Conservation (phyloP, 768 basidiomycete genomes). For the Sarcodon aspratus region DNA sequence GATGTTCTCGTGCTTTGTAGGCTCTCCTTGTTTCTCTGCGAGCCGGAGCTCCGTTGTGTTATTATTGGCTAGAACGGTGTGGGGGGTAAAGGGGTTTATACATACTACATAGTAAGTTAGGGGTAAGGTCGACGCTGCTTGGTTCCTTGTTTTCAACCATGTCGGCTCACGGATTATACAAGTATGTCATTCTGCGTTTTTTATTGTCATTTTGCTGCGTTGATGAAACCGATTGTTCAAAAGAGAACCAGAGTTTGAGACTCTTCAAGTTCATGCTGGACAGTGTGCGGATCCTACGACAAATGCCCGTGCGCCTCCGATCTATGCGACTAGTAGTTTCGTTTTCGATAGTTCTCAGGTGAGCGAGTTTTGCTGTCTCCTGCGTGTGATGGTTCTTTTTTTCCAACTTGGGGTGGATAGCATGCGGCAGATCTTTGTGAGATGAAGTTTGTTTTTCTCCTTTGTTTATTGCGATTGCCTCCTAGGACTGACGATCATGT, state of each 20-base stretch:
- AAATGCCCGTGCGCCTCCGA: conserved; percentile 67
- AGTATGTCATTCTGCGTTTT: too few relatives aligned
- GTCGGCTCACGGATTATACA: too few relatives aligned
- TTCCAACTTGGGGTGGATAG: conserved; percentile 18
- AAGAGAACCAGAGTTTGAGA: conserved; percentile 61
- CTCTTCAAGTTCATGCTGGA: conserved; percentile 71
- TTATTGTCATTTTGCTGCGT: too few relatives aligned
- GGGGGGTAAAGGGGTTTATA: too few relatives aligned
- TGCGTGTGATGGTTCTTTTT: neutral
- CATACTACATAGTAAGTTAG: too few relatives aligned
- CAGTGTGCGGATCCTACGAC: conserved; percentile 52
- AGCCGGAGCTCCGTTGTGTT: too few relatives aligned
- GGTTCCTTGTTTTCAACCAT: too few relatives aligned
- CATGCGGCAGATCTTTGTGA: conserved; percentile 68
- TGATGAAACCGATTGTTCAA: too few relatives aligned
- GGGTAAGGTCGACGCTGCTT: too few relatives aligned
- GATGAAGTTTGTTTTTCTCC: conserved; percentile 26
- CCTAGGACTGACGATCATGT: conserved; percentile 8
- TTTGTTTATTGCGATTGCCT: neutral
- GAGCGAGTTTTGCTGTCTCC: conserved; percentile 10
- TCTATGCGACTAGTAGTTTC: conserved; percentile 65
- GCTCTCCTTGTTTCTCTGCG: too few relatives aligned
- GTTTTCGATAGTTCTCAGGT: conserved; percentile 64
- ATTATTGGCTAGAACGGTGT: too few relatives aligned
- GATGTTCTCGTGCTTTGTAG: too few relatives aligned